Evolutionary conservation across 495 filamentous ascomycete genomes (phyloP), one percentile per base, ranked within the genome.

Genomic region (Penicillium canariense): DNA sequence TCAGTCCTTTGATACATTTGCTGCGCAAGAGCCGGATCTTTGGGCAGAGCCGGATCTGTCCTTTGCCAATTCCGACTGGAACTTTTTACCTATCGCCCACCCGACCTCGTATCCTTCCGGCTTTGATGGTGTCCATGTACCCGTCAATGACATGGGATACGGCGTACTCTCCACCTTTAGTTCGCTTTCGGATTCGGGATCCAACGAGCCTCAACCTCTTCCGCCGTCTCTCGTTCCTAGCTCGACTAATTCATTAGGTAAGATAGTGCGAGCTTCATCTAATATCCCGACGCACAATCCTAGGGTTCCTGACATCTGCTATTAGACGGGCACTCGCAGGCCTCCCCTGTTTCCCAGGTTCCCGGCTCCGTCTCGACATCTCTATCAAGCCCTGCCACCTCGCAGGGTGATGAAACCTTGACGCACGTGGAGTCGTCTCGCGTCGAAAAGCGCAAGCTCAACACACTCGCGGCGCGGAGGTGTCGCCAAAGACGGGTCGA

Each of bases 401-500:
- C 62, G 10, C 62, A 63, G 28, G 47, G 58, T 28, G 64, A 68
- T 14, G 56, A 59, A 17, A 31, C 30, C 30, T 23, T 63, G 22
- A 25, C 40, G n/a, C 59, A 56, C 27, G 59, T 66, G 17, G 59
- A 63, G 25, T 54, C 67, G 2, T 68, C 66, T 32, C 65, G 68
- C 20, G 64, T 74, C 17, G 61, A 69, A 48, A 87, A 86, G 63
- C 84, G 86, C 17, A 77, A 79, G 44, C 78, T 84, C 32, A 88
- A 91, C 66, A 87, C 87, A 46, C 70, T 88, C 39, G 83, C 85
- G 4, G 84, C 87, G 48, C 82, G 86, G 50, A 81, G 85, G 51
- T 91, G 87, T 68, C 82, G 88, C 22, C 81, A 89, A 71, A 84
- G 82, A 54, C 82, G 86, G 39, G 77, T 89, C 25, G 84, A 87